phyloP scores from a whole-genome alignment of 192 early-diverging fungal genomes.

The Funneliformis geosporum region DNA sequence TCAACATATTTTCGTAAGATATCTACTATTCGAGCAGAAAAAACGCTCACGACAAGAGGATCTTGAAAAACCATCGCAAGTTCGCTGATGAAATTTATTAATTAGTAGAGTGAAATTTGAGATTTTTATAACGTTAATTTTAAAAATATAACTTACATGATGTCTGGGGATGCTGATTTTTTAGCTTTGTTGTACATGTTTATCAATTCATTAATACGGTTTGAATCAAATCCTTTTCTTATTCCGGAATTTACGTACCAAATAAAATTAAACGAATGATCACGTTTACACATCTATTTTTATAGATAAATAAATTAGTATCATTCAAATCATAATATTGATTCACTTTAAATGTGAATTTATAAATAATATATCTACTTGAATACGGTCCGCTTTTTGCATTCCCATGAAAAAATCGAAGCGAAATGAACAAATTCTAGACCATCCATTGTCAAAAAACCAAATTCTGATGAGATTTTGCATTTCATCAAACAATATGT shows the following conservation, averaged over 20 bases:
- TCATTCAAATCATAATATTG: background rate
- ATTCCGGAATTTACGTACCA: constrained; percentile 24
- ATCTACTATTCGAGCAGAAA: constrained; percentile 1
- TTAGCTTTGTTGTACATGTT: constrained; percentile 4
- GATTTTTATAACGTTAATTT: background rate
- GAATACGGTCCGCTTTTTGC: constrained; percentile 21
- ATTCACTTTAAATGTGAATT: background rate
- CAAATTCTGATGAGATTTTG: constrained; percentile 11
- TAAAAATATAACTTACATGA: background rate
- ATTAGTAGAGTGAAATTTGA: background rate
- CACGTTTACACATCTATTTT: constrained; percentile 26
- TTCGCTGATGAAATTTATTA: background rate
- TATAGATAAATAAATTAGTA: background rate
- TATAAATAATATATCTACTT: background rate
- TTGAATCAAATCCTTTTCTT: constrained; percentile 27
- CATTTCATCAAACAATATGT: constrained; percentile 1
- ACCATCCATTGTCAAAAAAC: constrained; percentile 8
- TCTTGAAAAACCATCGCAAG: constrained; percentile 29
- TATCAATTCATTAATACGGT: background rate
- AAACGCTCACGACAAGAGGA: constrained; percentile 21
- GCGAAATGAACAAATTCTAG: constrained; percentile 26
- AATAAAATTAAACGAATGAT: constrained; percentile 28
- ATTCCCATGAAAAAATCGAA: constrained; percentile 33
- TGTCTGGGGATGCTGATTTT: constrained; percentile 3
- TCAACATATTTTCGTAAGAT: constrained; percentile 15